Evolutionary conservation across 495 filamentous ascomycete species (phyloP), one percentile per base, ranked within the genome.

Genomic region (Bryoglossum gracile): DNA sequence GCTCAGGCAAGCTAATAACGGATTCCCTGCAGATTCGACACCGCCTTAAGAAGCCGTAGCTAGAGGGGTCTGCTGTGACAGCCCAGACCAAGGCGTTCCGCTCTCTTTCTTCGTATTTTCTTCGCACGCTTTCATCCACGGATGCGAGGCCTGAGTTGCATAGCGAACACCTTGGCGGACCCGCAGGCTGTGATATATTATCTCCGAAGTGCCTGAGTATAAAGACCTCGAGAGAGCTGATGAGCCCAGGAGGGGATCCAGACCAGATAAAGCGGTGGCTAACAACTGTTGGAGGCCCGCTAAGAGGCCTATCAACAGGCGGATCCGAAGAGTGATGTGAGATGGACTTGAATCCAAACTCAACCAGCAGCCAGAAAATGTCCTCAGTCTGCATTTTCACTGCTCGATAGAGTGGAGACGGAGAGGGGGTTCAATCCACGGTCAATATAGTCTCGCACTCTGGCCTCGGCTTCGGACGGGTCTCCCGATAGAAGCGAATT

Each of bases 351-450:
- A 42, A 25, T 22, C 39, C 39, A 25, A 22, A 42, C 39, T 42
- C 39, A 42, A 42, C 39, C 17, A 42, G 39, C 22, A 42, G 17
- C 39, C 39, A 42, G 22, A 42, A 42, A 42, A 42, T 25, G 39
- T 25, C 22, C 22, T 42, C 39, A 37, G 34, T 37, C 34, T 17
- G 34, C 34, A 37, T 37, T 37, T 37, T 37, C 34, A 37, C 34
- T 37, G 34, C 34, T 37, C 34, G 34, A 37, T 37, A 37, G 34
- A 37, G 34, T 37, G 34, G 34, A 37, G 34, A 37, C 34, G 34
- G 34, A 37, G 34, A 37, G 34, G 34, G 34, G 8, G 34, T 37
- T 37, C 8, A 37, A 37, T 37, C 34, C 34, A 37, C 34, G 34
- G 34, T 37, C 34, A 37, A 37, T 37, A 37, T 37, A 16, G 34